These are phyloP conservation scores for Bipolaris gigantea DNA, from an alignment of 2,329 filamentous ascomycete genomes.

Conservation along the genomic window DNA sequence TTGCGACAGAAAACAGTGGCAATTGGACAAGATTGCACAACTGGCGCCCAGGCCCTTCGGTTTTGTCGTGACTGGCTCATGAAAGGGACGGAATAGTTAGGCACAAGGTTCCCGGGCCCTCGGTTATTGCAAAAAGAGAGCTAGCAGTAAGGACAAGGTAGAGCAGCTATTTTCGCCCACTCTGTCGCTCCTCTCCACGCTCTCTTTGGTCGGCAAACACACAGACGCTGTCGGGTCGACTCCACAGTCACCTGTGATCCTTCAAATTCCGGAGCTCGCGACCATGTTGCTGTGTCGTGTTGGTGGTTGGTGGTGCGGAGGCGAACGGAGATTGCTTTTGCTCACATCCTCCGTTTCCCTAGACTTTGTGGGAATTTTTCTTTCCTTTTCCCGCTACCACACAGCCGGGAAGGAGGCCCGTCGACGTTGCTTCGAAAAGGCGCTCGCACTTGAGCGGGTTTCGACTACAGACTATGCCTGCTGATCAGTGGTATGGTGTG, in stretches of 20 bases:
- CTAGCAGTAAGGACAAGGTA: not conserved
- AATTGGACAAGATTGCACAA: slow-evolving; percentile 9
- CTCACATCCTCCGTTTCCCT: not conserved
- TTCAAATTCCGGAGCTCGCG: slow-evolving; percentile 10
- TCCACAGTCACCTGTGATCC: not conserved
- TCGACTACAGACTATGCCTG: slow-evolving; percentile 14
- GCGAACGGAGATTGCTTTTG: slow-evolving; percentile 12
- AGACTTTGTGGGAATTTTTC: not conserved
- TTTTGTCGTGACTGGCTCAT: not conserved
- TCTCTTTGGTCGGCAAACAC: not conserved
- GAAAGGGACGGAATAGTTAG: too few species aligned
- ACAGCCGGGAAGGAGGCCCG: slow-evolving; percentile 26
- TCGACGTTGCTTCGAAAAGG: slow-evolving; percentile 21
- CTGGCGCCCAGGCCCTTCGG: not conserved
- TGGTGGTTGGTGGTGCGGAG: not conserved
- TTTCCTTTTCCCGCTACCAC: slow-evolving; percentile 24
- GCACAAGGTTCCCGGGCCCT: not conserved
- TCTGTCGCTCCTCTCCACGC: not conserved
- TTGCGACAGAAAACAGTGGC: not conserved
- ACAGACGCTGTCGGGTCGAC: not conserved
- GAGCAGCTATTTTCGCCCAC: not conserved
- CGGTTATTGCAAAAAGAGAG: not conserved
- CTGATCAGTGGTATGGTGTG: slow-evolving; percentile 12
- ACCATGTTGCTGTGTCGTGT: slow-evolving; percentile 3
- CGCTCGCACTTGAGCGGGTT: slow-evolving; percentile 13